These are phyloP conservation scores for Populus alba DNA, from an alignment of 345 rosid genomes.

Conservation along the genomic window DNA sequence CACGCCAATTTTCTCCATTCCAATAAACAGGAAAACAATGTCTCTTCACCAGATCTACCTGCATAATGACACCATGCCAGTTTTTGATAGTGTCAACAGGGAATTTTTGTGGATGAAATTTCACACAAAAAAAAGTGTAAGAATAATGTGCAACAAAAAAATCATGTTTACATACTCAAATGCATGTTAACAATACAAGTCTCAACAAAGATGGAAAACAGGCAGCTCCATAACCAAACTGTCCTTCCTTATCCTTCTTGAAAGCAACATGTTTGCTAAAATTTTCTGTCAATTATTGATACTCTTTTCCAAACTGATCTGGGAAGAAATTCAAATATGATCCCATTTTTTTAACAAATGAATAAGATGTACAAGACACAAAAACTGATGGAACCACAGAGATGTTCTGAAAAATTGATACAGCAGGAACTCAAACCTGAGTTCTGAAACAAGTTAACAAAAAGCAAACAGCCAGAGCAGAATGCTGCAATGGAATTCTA, in stretches of 20 bases:
- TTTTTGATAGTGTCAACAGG: not conserved
- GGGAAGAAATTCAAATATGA: not conserved
- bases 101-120: not conserved
- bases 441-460: too few species aligned
- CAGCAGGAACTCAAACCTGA: not conserved
- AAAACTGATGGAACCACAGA: not conserved
- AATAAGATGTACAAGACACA: not conserved
- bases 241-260: not conserved
- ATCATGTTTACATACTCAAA: not conserved
- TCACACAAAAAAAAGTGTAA: not conserved
- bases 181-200: not conserved
- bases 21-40: constrained; percentile 93
- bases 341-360: not conserved
- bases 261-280: not conserved
- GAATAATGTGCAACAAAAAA: not conserved
- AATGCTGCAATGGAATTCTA: too few species aligned
- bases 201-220: not conserved
- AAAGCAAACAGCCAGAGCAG: too few species aligned
- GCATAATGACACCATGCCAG: constrained; percentile 28
- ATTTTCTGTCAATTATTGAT: not conserved
- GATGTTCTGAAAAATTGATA: not conserved
- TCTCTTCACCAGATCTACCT: constrained; percentile 82
- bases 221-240: not conserved
- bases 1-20: constrained; percentile 96
- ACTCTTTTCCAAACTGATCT: not conserved